Evolutionary conservation across 2,329 filamentous ascomycete genomes (phyloP), one percentile per base, ranked within the genome.

Genomic region (Cladosporium sp.): DNA sequence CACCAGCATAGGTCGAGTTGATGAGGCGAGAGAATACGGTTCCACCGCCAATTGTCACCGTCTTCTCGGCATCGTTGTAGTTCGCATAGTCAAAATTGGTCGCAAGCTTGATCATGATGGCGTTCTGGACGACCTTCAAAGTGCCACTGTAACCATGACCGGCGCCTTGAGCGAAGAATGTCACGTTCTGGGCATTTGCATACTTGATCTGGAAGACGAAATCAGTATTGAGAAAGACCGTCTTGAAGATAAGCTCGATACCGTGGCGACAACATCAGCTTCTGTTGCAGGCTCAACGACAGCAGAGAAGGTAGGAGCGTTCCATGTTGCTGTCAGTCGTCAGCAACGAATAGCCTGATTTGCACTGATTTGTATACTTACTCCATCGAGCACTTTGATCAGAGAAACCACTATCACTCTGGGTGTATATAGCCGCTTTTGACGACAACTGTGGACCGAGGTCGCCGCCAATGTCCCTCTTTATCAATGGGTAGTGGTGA

Each of bases 31-130:
- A 34, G 52, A 50, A 58, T 12, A 22, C 38, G 11, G 54, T 37
- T 17, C 58, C 58, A 14, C 19, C 39, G 17, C 58, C 58, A 17
- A 60, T 38, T 20, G 42, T 51, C 8, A 58, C 39, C 7, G 17
- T 58, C 22, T 47, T 47, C 17, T 30, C 34, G 22, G 50, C 39
- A 15, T n/a, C 15, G 22, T 60, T 37, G 36, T 58, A 40, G 15
- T 20, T 45, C 7, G 40, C 56, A 47, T 54, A 55, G 14, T 59
- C 50, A 57, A 59, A 59, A 28, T 60, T 47, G n/a, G 43, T 54
- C 50, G 60, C 57, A 36, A 61, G 59, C 43, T 61, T 61, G 50
- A 61, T 61, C 59, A 61, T 45, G 28, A 60, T 42, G 15, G 47
- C 59, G 36, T 61, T 59, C 28, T 61, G 59, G 14, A 61, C 38